Evolutionary conservation across 306 rosid species (phyloP).

Genomic region (Potentilla sterilis): DNA sequence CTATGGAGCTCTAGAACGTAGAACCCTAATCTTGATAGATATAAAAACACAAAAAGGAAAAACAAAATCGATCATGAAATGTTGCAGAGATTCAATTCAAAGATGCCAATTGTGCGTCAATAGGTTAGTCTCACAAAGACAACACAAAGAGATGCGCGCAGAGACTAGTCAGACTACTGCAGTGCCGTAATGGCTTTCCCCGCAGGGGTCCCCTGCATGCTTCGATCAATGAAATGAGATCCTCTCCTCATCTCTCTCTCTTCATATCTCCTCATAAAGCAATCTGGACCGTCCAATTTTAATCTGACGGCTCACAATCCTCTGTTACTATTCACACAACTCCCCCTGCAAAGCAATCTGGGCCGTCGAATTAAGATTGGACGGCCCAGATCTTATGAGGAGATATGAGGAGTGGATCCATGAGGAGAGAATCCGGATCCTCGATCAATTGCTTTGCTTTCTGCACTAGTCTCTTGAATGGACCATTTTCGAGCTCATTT

Average conservation of each 20-base stretch:
- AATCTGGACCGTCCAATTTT: too few species aligned
- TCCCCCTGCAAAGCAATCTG: too few species aligned
- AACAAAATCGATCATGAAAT: constrained; percentile 14
- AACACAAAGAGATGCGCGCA: neutral
- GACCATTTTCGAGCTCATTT: constrained; percentile 31
- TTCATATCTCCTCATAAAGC: too few species aligned
- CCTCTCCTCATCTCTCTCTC: too few species aligned
- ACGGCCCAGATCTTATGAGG: too few species aligned
- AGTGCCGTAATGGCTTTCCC: constrained; percentile 52
- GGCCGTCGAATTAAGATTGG: too few species aligned
- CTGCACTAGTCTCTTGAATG: constrained; percentile 24
- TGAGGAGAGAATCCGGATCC: too few species aligned
- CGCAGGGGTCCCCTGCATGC: constrained; percentile 37
- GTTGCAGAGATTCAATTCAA: constrained; percentile 25
- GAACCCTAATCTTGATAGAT: neutral
- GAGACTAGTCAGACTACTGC: constrained; percentile 8
- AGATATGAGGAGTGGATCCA: too few species aligned
- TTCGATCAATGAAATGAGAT: neutral
- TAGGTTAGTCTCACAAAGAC: constrained; percentile 1
- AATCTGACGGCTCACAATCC: too few species aligned
- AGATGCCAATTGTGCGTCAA: constrained; percentile 55
- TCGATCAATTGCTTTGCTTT: constrained; percentile 16
- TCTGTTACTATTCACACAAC: too few species aligned
- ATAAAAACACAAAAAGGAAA: neutral
- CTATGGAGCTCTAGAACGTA: neutral